phyloP scores from a whole-genome alignment of 148 eudicot genomes.

The Nepenthes gracilis region DNA sequence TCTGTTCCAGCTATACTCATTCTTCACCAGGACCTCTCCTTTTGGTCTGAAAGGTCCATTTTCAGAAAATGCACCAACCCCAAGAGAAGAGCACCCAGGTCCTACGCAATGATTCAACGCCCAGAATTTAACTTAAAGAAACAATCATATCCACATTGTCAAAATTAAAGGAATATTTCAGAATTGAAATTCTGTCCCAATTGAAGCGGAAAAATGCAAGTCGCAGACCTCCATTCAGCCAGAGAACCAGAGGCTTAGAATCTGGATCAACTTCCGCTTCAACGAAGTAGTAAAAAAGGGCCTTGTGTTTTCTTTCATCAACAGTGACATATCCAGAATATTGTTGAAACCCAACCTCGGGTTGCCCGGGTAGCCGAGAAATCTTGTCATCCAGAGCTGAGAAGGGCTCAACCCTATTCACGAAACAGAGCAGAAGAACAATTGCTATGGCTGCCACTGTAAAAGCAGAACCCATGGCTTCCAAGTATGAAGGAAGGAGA shows the following conservation, averaged over 20 bases:
- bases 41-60: constrained; percentile 96
- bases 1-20: constrained; percentile 88
- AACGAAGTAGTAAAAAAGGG: constrained; percentile 85
- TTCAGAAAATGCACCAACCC: constrained; percentile 99
- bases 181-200: background rate
- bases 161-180: background rate
- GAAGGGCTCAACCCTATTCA: background rate
- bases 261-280: constrained; percentile 67
- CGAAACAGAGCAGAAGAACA: background rate
- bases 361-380: constrained; percentile 64
- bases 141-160: constrained; percentile 3
- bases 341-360: constrained; percentile 66
- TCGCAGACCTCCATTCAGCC: constrained; percentile 89
- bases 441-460: background rate
- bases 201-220: background rate
- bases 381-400: constrained; percentile 32
- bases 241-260: constrained; percentile 85
- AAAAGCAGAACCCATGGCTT: background rate
- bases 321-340: constrained; percentile 78
- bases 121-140: background rate
- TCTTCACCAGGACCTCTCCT: constrained; percentile 56
- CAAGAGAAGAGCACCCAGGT: constrained; percentile 97
- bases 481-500: background rate
- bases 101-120: constrained; percentile 31
- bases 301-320: constrained; percentile 50